Percentiles rank a stretch among this genome's conserved stretches.
Conservation (phyloP, 768 basidiomycete species). For the Jaapia argillacea region DNA sequence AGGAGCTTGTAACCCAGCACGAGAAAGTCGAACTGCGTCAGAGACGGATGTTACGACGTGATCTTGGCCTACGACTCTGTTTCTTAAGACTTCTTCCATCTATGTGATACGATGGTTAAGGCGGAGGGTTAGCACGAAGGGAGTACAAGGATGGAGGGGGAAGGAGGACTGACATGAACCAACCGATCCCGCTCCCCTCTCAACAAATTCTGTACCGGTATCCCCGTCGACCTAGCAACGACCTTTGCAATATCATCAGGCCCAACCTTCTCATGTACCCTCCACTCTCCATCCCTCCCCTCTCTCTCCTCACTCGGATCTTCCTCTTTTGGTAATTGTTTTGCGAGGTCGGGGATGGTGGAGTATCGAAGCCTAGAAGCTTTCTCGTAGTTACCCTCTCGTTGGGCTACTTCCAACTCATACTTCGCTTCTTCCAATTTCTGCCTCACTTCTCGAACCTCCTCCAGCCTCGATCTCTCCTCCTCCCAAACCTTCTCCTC, state of each 20-base stretch:
- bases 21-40: slow-evolving; percentile 87
- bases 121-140: neutral
- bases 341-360: slow-evolving; percentile 74
- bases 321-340: slow-evolving; percentile 49
- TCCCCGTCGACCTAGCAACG: slow-evolving; percentile 82
- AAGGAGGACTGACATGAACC: slow-evolving; percentile 53
- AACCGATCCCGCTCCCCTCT: slow-evolving; percentile 88
- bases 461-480: slow-evolving; percentile 64
- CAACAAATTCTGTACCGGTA: slow-evolving; percentile 80
- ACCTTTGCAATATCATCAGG: slow-evolving; percentile 85
- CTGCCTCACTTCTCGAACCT: slow-evolving; percentile 63
- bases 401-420: slow-evolving; percentile 80
- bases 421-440: slow-evolving; percentile 76
- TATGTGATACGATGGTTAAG: slow-evolving; percentile 17
- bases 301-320: slow-evolving; percentile 38
- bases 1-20: slow-evolving; percentile 83
- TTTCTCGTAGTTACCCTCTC: slow-evolving; percentile 77
- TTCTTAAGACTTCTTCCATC: slow-evolving; percentile 79
- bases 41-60: slow-evolving; percentile 79
- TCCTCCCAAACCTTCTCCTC: slow-evolving; percentile 34
- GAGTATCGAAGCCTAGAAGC: slow-evolving; percentile 80
- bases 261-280: slow-evolving; percentile 81
- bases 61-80: slow-evolving; percentile 84
- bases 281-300: slow-evolving; percentile 39
- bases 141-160: slow-evolving; percentile 1